Evolutionary conservation across 2,329 filamentous ascomycete species (phyloP), one percentile per base, ranked within the genome.

Genomic region (Cercospora canescens): DNA sequence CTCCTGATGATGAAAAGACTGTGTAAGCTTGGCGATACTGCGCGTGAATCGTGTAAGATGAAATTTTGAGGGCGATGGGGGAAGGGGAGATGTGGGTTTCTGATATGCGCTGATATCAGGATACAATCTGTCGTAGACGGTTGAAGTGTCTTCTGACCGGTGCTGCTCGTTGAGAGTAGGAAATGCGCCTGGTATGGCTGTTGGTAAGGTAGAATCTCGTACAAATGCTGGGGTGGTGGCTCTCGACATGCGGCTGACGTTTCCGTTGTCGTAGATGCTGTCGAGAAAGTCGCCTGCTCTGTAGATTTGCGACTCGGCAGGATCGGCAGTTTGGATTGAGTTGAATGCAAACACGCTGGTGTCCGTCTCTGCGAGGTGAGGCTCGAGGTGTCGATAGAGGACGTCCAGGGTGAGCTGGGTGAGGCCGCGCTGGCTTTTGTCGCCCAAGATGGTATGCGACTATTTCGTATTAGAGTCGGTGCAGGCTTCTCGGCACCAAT

Each of bases 371-470:
- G 91, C 87, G 62, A 96, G 87, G 66, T 89, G 91, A 18, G 86
- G 81, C 65, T 88, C 88, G 59, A 97, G 88, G 52, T 91, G 94
- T 69, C 90, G 89, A 81, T 96, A 99, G 58, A 98, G 85, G 45
- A 96, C 87, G 75, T 98, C 94, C 62, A 99, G 89, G 0, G 93
- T 87, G 74, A 99, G 89, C 78, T 99, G 95, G 0, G 93, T 96
- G 62, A 99, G 82, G 68, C 95, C 95, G 70, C 94, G 90, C 79
- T 97, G 92, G 24, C 86, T 88, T 71, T 89, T 90, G 12, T 92
- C 96, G 63, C 95, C 95, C 16, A 99, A 86, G 67, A 98, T 97
- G 0, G 95, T 99, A 78, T 99, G 94, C 69, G 92, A 96, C 94
- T 97, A 75, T 21, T 3, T 12, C 0, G 14, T 39, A 50, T 72